Percentiles rank a stretch among this genome's conserved stretches.
phyloP scores from a whole-genome alignment of 148 eudicot species.

The Camellia japonica region DNA sequence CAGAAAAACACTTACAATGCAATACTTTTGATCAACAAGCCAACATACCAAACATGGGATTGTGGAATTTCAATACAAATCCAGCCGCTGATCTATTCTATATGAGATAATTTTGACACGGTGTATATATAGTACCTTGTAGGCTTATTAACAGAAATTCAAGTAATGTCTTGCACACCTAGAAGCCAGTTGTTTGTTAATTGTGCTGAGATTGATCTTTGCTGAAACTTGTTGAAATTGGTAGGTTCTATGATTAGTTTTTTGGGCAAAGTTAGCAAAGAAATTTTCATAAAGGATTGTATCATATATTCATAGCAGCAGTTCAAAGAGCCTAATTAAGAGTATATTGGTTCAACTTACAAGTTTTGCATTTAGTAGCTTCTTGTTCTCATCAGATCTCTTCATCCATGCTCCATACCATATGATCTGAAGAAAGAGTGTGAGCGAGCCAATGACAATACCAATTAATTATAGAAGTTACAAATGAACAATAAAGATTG shows the following conservation, averaged over 20 bases:
- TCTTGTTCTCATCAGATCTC: conserved; percentile 34
- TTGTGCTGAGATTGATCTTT: neutral
- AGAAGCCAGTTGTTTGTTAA: neutral
- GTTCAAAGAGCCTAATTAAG: no score
- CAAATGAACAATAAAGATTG: neutral
- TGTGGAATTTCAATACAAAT: neutral
- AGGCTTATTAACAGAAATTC: neutral
- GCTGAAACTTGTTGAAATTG: neutral
- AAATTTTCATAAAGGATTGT: no score
- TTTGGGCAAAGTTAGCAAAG: neutral
- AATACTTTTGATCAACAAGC: neutral
- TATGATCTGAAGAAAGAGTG: conserved; percentile 26
- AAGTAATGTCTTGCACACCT: neutral
- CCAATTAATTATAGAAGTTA: neutral
- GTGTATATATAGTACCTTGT: neutral
- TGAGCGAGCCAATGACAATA: no score
- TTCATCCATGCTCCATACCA: conserved; percentile 56
- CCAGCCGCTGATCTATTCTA: neutral
- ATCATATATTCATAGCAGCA: no score
- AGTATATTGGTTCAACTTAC: conserved; percentile 23
- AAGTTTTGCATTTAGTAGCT: conserved; percentile 25
- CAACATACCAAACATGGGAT: neutral
- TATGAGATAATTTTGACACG: neutral
- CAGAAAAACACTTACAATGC: neutral
- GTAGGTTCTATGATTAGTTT: neutral